phyloP scores from a whole-genome alignment of 345 rosid genomes.

The Populus pruinosa region DNA sequence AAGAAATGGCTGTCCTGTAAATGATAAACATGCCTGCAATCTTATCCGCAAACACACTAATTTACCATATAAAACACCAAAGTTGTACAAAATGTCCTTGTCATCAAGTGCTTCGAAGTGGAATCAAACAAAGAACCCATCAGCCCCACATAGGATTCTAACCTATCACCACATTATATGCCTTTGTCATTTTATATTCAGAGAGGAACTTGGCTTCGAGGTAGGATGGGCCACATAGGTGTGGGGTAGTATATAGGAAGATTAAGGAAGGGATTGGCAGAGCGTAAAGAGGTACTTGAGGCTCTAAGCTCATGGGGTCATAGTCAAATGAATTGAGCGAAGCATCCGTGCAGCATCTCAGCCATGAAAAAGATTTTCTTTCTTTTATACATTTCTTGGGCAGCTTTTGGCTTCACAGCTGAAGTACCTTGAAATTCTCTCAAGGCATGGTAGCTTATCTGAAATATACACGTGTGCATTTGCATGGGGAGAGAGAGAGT shows the following conservation, averaged over 20 bases:
- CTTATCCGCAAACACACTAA: slow-evolving; percentile 16
- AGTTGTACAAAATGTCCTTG: slow-evolving; percentile 12
- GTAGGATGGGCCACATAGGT: slow-evolving; percentile 16
- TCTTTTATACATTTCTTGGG: neutral
- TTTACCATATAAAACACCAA: neutral
- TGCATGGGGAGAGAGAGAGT: neutral
- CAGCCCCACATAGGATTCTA: slow-evolving; percentile 59
- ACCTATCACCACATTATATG: slow-evolving; percentile 29
- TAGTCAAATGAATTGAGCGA: slow-evolving; percentile 10
- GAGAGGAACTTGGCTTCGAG: slow-evolving; percentile 16
- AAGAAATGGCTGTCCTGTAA: slow-evolving; percentile 4
- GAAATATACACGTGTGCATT: neutral
- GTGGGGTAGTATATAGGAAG: slow-evolving; percentile 14
- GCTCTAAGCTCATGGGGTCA: neutral
- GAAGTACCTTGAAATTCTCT: neutral
- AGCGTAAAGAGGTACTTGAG: slow-evolving; percentile 12
- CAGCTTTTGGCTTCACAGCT: slow-evolving; percentile 16
- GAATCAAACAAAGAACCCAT: slow-evolving; percentile 18
- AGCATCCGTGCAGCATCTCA: slow-evolving; percentile 25
- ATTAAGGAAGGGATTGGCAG: slow-evolving; percentile 15
- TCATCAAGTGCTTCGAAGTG: slow-evolving; percentile 26
- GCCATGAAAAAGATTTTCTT: slow-evolving; percentile 34
- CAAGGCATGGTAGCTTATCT: neutral
- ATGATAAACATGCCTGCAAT: slow-evolving; percentile 22
- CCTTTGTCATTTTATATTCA: slow-evolving; percentile 27